Evolutionary conservation across 225 moss, liverwort and hornwort genomes (phyloP).

Genomic region (Polytrichum formosum): DNA sequence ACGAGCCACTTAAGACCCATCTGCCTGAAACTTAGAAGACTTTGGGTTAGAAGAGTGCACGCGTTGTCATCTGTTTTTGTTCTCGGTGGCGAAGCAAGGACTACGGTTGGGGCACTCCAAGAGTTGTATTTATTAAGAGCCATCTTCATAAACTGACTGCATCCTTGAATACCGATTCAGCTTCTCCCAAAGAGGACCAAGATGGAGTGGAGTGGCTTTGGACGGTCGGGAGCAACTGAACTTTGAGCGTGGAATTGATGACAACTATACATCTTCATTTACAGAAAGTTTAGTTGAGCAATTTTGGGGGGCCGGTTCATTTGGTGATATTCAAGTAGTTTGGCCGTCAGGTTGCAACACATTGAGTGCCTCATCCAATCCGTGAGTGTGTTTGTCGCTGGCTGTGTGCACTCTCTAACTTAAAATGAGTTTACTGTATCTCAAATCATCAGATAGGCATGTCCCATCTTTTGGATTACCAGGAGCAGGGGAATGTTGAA

Average conservation of each 20-base stretch:
- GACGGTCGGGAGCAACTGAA: constrained; percentile 25
- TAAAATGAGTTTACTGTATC: no score
- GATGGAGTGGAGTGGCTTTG: constrained; percentile 2
- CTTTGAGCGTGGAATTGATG: constrained; percentile 72
- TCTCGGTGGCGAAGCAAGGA: no score
- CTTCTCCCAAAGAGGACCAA: background rate
- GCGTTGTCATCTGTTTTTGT: no score
- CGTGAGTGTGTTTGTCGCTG: constrained; percentile 10
- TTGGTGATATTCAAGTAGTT: constrained; percentile 64
- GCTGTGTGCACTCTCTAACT: no score
- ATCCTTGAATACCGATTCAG: background rate
- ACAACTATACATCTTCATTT: constrained; percentile 59
- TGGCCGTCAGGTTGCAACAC: constrained; percentile 76
- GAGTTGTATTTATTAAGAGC: background rate
- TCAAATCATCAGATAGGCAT: no score
- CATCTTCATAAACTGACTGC: constrained; percentile 28
- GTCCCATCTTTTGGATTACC: no score
- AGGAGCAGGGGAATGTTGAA: background rate
- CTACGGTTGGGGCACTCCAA: no score
- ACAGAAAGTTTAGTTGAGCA: constrained; percentile 73
- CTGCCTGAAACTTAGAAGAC: no score
- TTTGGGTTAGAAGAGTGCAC: no score
- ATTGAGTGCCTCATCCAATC: constrained; percentile 60
- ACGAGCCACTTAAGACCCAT: no score
- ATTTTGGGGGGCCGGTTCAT: constrained; percentile 68